Conservation (phyloP, 306 rosid species). For the Quercus berberidifolia region DNA sequence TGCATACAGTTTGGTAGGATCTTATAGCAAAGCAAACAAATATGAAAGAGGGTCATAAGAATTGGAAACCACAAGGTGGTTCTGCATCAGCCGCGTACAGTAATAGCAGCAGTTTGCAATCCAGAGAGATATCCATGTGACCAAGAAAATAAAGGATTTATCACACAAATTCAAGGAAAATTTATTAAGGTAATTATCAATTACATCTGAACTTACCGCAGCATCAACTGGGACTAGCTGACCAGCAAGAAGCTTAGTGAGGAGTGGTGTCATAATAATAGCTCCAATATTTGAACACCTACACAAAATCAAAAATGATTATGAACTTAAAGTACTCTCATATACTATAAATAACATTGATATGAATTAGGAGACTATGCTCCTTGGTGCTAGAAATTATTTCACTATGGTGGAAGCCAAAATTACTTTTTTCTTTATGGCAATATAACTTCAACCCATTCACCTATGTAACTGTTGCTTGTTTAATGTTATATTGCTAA, state of each 20-base stretch:
- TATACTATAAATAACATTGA: slow-evolving; percentile 1
- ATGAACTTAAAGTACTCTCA: slow-evolving; percentile 1
- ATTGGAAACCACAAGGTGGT: not conserved
- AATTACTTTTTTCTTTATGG: slow-evolving; percentile 2
- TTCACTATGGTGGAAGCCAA: not conserved
- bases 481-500: not conserved
- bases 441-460: not conserved
- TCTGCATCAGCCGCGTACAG: not conserved
- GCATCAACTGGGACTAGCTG: slow-evolving; percentile 98
- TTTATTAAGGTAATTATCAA: not conserved
- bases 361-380: not conserved
- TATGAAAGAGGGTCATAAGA: not conserved
- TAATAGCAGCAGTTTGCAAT: not conserved
- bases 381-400: not conserved
- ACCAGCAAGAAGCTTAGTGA: slow-evolving; percentile 93
- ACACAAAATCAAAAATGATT: slow-evolving; percentile 14
- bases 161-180: not conserved
- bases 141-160: not conserved
- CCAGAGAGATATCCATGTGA: not conserved
- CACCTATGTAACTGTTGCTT: not conserved
- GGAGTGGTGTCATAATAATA: slow-evolving; percentile 87
- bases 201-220: slow-evolving; percentile 54
- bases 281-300: slow-evolving; percentile 96
- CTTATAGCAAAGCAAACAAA: not conserved
- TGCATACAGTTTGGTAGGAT: not conserved